A percentile compares a stretch with the other conserved stretches of the same genome.
Conservation (phyloP, 176 grass and related monocot genomes). For the sorghum (Sorghum bicolor) region Sorghum_bicolor_NCBIv3 NC_012879.2:1233501-1234000, state of each 20-base stretch:
- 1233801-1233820: slow-evolving; percentile 9
- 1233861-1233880: background rate
- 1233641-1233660: slow-evolving; percentile 10
- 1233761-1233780: background rate
- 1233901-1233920: background rate
- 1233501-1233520: background rate
- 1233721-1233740: background rate
- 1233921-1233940: slow-evolving; percentile 2
- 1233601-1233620: background rate
- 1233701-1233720: background rate
- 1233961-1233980: slow-evolving; percentile 27
- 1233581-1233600: background rate
- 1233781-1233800: background rate
- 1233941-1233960: background rate
- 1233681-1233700: background rate
- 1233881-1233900: slow-evolving; percentile 16
- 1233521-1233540: too few species aligned
- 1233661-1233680: slow-evolving; percentile 31
- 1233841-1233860: background rate
- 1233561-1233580: background rate
- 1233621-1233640: background rate
- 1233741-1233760: background rate
- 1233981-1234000: background rate
- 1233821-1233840: background rate
- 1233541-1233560: background rate